Evolutionary conservation across 2,329 filamentous ascomycete genomes (phyloP).

Genomic region (Aspergillus puulaauensis): DNA sequence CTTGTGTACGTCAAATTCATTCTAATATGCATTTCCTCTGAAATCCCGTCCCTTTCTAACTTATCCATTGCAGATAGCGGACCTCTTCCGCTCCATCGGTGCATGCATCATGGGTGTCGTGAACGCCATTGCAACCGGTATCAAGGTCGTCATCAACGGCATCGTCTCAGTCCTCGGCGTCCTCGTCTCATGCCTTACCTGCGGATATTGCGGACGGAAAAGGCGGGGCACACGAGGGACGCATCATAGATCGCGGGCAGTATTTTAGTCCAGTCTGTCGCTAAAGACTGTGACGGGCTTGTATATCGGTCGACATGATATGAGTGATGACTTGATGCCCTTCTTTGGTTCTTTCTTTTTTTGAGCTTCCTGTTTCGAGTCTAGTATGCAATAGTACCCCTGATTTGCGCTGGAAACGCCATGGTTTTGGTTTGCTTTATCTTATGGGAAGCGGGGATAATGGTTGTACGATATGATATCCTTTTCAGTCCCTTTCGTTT

Average conservation of each 20-base stretch:
- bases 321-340: slow-evolving; percentile 2
- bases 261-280: not conserved
- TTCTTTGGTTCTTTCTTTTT: not conserved
- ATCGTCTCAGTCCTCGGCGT: slow-evolving; percentile 65
- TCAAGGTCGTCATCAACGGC: slow-evolving; percentile 66
- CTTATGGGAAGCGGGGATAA: not conserved
- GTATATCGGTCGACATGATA: not conserved
- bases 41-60: slow-evolving; percentile 21
- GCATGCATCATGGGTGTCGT: slow-evolving; percentile 67
- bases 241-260: not conserved
- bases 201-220: slow-evolving; percentile 38
- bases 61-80: slow-evolving; percentile 51
- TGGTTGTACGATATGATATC: not conserved
- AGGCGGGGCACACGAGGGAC: slow-evolving; percentile 20
- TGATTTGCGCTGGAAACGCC: not conserved
- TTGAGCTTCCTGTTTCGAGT: not conserved
- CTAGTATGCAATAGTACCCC: not conserved
- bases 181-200: slow-evolving; percentile 64
- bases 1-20: slow-evolving; percentile 68
- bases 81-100: slow-evolving; percentile 64
- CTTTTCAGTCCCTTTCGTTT: not conserved
- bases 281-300: not conserved
- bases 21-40: not conserved
- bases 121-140: slow-evolving; percentile 63
- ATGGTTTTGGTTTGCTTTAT: not conserved